Conservation (phyloP, 192 early-diverging fungal species). For the Gonapodya prolifera region DNA sequence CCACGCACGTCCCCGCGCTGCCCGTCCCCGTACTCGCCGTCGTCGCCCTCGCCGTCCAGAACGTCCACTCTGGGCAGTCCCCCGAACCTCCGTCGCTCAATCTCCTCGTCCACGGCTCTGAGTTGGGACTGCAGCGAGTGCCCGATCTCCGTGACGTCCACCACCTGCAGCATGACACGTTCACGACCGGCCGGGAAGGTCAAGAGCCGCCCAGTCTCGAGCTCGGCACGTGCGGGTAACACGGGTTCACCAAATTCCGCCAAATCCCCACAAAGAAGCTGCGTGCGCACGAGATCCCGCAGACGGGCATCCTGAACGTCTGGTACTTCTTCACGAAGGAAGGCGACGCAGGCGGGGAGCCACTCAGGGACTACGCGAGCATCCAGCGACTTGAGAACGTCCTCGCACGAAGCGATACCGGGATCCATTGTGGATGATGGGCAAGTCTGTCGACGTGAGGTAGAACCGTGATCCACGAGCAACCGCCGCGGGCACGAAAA, state of each 20-base stretch:
- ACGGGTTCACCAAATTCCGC: not conserved
- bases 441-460: not conserved
- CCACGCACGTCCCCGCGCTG: not conserved
- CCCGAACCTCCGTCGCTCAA: not conserved
- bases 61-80: not conserved
- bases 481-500: not conserved
- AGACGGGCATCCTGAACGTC: not conserved
- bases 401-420: not conserved
- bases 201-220: not conserved
- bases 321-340: not conserved
- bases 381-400: not conserved
- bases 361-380: slow-evolving; percentile 3
- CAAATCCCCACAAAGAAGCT: not conserved
- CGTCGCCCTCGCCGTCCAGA: not conserved
- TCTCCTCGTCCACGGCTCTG: not conserved
- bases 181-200: not conserved
- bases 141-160: not conserved
- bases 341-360: not conserved
- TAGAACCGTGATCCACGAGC: not conserved
- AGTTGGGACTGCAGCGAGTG: not conserved
- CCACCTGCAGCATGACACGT: not conserved
- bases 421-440: not conserved
- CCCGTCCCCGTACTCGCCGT: not conserved
- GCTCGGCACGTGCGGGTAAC: not conserved
- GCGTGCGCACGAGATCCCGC: not conserved